Conservation (phyloP, 2,329 filamentous ascomycete genomes). For the Didymellaceae sp. region DNA sequence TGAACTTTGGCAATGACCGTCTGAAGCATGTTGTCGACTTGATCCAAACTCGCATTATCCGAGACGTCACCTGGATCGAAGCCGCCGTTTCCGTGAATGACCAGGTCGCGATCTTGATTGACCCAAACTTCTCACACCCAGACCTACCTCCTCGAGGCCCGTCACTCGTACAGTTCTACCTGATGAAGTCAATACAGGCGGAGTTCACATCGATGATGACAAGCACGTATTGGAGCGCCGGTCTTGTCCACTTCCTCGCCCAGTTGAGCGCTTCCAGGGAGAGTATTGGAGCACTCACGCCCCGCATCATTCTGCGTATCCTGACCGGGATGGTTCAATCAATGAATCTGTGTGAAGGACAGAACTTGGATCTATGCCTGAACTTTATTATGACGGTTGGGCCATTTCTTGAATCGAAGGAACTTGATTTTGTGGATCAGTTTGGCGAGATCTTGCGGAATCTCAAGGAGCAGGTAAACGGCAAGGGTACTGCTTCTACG, state of each 20-base stretch:
- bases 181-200: slow-evolving; percentile 1
- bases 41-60: slow-evolving; percentile 2
- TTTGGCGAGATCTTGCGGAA: background rate
- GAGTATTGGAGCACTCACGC: background rate
- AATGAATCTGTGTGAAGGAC: background rate
- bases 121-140: background rate
- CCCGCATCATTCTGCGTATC: slow-evolving; percentile 2
- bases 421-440: background rate
- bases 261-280: slow-evolving; percentile 1
- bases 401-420: slow-evolving; percentile 3
- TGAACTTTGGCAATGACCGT: background rate
- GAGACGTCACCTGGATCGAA: background rate
- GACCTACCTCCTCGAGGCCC: background rate
- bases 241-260: slow-evolving; percentile 5
- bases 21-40: background rate
- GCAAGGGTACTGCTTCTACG: background rate
- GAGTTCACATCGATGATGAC: slow-evolving; percentile 1
- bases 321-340: slow-evolving; percentile 3
- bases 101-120: background rate
- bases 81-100: slow-evolving; percentile 1
- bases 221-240: background rate
- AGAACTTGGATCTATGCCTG: slow-evolving; percentile 9
- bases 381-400: slow-evolving; percentile 4
- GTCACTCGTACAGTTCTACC: background rate
- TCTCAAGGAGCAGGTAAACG: background rate